Base-by-base conservation (phyloP, 2,329 filamentous ascomycete species). In the Emergomyces orientalis region DNA sequence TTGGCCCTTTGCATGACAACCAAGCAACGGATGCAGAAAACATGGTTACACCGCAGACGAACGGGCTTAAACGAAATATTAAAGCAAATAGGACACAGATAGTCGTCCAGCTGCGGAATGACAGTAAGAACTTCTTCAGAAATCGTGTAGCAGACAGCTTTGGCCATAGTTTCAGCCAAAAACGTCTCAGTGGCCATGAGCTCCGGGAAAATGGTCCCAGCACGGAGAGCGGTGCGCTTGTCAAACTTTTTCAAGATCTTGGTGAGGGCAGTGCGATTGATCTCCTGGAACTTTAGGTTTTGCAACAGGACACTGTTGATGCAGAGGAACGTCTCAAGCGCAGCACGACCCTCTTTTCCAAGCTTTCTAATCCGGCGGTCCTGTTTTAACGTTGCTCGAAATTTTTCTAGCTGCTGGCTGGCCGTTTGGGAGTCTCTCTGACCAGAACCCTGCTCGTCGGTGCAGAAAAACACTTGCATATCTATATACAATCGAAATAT, bases 231-330 rank as follows among this genome's bases (percentile, higher is more conserved):
- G 1, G 91, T 96, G 63, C 86, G 84, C 75, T 96, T 96, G 75
- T 94, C 89, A 72, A 96, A 96, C 76, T 93, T 96, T 74, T 96
- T 96, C 61, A 96, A 76, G 60, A 96, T 96, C 74, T 96, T 96
- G 41, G 79, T 79, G 69, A 94, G 85, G 0, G 91, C 91, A 37
- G 83, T 83, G 67, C 85, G 84, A 70, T 96, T 95, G 67, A 95
- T 86, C 71, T 94, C 90, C 70, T 92, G 89, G 68, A 95, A 96
- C 64, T 87, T 86, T 66, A 96, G 80, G 60, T 88, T 88, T 65
- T 87, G 87, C n/a, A 95, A 80, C n/a, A 96, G 81, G 60, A 84
- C 82, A 30, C 84, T 79, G 71, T 96, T 96, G 68, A 95, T 81
- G 57, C 81, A 78, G 65, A 93, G 76, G 69, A 95, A 96, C 30